These are phyloP conservation scores for Arabidopsis lyrata DNA, from an alignment of 441 rosid genomes.

Conservation along the genomic window DNA sequence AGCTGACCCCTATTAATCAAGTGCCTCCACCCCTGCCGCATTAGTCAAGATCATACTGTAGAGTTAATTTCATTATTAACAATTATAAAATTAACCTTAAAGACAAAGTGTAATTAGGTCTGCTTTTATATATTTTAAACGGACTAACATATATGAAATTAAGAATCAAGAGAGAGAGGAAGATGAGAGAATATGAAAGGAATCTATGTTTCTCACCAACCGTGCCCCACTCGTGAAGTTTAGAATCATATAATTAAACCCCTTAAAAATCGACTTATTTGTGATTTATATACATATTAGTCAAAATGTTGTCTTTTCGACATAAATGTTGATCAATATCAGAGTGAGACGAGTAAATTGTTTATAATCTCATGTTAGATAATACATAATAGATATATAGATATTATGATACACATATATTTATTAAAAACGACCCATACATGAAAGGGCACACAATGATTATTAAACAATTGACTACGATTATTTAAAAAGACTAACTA, in stretches of 20 bases:
- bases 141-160: neutral
- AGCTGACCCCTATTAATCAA: too few species aligned
- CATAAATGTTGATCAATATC: neutral
- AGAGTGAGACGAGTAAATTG: constrained; percentile 1
- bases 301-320: constrained; percentile 15
- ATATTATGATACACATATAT: neutral
- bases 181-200: constrained; percentile 26
- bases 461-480: neutral
- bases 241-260: constrained; percentile 24
- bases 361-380: neutral
- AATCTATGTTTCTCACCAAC: constrained; percentile 45
- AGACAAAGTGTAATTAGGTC: neutral
- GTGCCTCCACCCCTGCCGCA: too few species aligned
- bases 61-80: constrained; percentile 3
- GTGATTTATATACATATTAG: neutral
- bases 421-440: neutral
- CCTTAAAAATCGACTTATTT: constrained; percentile 8
- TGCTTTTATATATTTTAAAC: neutral
- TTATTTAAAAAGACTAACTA: neutral
- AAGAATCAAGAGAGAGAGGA: neutral
- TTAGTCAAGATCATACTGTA: constrained; percentile 9
- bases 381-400: neutral
- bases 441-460: constrained; percentile 16
- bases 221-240: constrained; percentile 39
- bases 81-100: neutral